These are phyloP conservation scores for Psilocybe azurescens DNA, from an alignment of 768 basidiomycete genomes.

Conservation along the genomic window DNA sequence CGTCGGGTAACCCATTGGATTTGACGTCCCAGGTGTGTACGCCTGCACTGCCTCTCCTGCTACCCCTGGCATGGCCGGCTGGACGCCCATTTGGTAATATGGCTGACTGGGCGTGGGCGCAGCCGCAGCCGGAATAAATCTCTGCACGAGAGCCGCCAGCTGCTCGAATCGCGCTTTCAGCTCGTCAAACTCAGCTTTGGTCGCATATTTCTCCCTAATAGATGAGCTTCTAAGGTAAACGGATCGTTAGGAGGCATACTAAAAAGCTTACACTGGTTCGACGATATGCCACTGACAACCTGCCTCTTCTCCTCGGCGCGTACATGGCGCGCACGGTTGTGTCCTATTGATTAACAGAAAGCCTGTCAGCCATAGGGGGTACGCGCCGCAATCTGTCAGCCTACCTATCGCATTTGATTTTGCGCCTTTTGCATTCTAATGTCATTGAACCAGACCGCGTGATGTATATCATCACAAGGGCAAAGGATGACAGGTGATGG, in stretches of 20 bases:
- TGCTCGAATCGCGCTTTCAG: conserved; percentile 68
- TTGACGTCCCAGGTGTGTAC: conserved; percentile 27
- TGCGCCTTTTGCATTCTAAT: conserved; percentile 83
- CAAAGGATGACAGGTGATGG: conserved; percentile 28
- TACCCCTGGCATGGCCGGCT: conserved; percentile 32
- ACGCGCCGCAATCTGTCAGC: conserved; percentile 27
- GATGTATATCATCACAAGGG: conserved; percentile 36
- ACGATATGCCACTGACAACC: conserved; percentile 87
- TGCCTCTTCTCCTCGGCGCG: conserved; percentile 77
- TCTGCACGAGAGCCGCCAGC: conserved; percentile 60
- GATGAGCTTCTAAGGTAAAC: conserved; percentile 26
- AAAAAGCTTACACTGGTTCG: conserved; percentile 72
- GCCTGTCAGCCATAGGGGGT: conserved; percentile 26
- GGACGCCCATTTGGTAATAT: conserved; percentile 39
- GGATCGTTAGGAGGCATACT: conserved; percentile 21
- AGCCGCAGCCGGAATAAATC: conserved; percentile 40
- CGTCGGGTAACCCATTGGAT: conserved; percentile 34
- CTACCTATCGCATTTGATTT: conserved; percentile 89
- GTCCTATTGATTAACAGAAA: conserved; percentile 41
- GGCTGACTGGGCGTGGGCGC: conserved; percentile 22
- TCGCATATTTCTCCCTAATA: conserved; percentile 79
- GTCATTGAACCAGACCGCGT: conserved; percentile 23
- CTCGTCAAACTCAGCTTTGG: conserved; percentile 77
- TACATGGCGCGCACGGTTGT: conserved; percentile 84
- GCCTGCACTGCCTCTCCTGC: conserved; percentile 37